Evolutionary conservation across 2,329 filamentous ascomycete species (phyloP).

Genomic region (Xylariaceae sp.): DNA sequence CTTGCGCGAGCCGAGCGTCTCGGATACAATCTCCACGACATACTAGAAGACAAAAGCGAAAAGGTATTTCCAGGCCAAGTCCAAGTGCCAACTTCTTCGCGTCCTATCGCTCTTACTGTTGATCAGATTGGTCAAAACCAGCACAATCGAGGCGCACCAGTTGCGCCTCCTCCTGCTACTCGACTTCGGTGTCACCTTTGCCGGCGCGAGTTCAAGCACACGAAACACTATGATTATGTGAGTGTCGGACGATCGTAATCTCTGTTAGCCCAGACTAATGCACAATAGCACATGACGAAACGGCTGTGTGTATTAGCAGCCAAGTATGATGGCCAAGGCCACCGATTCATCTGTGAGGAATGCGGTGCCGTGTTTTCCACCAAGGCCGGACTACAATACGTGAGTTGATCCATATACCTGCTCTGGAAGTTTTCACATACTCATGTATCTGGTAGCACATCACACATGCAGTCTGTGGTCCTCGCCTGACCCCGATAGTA

Average conservation of each 20-base stretch:
- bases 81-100: constrained; percentile 12
- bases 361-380: constrained; percentile 45
- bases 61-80: constrained; percentile 33
- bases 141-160: constrained; percentile 17
- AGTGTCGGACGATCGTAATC: constrained; percentile 14
- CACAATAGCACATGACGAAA: constrained; percentile 34
- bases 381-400: constrained; percentile 39
- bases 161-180: constrained; percentile 20
- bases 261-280: constrained; percentile 16
- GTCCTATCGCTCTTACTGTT: constrained; percentile 1
- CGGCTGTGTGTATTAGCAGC: constrained; percentile 32
- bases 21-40: constrained; percentile 49
- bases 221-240: constrained; percentile 30
- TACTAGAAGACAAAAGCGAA: constrained; percentile 41
- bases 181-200: constrained; percentile 28
- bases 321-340: constrained; percentile 12
- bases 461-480: constrained; percentile 43
- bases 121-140: not conserved
- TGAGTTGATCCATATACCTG: constrained; percentile 23
- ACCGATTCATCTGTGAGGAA: constrained; percentile 38
- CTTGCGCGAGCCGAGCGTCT: constrained; percentile 52
- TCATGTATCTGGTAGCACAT: constrained; percentile 34
- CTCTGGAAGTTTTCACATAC: not conserved
- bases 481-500: constrained; percentile 29
- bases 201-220: constrained; percentile 28